Base-by-base conservation (phyloP, 2,329 filamentous ascomycete genomes). In the Aureobasidium sp. region DNA sequence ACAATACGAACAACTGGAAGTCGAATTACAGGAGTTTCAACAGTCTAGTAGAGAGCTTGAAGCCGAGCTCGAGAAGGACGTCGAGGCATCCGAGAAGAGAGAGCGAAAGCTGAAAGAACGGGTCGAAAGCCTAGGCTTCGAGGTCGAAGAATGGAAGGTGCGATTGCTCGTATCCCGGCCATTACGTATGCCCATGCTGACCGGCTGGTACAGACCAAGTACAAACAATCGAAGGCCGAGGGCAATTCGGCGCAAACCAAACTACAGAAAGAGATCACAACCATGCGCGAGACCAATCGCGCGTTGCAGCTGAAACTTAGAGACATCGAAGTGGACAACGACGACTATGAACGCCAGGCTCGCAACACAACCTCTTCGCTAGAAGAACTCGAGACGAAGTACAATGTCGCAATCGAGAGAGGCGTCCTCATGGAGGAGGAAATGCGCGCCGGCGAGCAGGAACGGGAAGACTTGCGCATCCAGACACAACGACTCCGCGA, bases 101-200 rank as follows among this genome's bases (percentile, higher is more conserved):
- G 93, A 97, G 77, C 84, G 91, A 66, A 81, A 86, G 66, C 77
- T 97, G 68, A 87, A 92, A 73, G 88, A 96, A 74, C 96, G 93
- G 78, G 88, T 90, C 0, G 93, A 97, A 74, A 83, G 81, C 40
- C 75, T 96, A 65, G 85, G 83, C 54, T 99, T 91, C 71, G 92
- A 97, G 74, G 92, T 94, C 0, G 91, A 97, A 63, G 94, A 99
- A 77, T 99, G 94, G 94, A 97, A 97, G 86, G 91, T 93, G 79
- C 75, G 52, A 42, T n/a, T 19, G 83, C 35, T 29, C 22, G n/a
- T n/a, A n/a, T n/a, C 45, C 8, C n/a, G 27, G 27, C 17, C 5
- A 54, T 9, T 8, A 61, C 44, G 17, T 61, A 27, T 33, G 47
- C 42, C 62, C 57, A 24, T 66, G 27, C 63, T 64, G 49, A 60